A percentile compares a stretch with the other conserved stretches of the same genome.
Conservation (phyloP, 495 filamentous ascomycete species). For the Podospora tetraspora region DNA sequence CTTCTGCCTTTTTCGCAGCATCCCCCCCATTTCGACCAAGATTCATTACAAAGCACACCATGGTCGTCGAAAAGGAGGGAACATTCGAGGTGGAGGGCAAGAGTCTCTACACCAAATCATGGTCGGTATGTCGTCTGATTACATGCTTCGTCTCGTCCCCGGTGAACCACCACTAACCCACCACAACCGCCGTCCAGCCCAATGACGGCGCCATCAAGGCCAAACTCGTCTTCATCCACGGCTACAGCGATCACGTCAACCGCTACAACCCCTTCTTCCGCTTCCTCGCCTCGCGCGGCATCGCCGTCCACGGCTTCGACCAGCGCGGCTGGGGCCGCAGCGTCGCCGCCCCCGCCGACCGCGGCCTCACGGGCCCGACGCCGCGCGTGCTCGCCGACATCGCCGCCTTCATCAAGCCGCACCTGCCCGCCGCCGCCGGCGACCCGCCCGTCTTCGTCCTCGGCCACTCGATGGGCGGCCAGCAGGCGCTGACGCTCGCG, state of each 20-base stretch:
- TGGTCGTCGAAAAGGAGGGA: conserved; percentile 47
- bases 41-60: conserved; percentile 20
- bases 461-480: conserved; percentile 80
- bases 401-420: conserved; percentile 56
- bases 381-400: conserved; percentile 68
- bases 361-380: conserved; percentile 68
- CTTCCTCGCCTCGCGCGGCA: conserved; percentile 60
- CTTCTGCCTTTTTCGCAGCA: neutral
- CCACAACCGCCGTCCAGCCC: conserved; percentile 36
- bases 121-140: conserved; percentile 56
- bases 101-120: conserved; percentile 76
- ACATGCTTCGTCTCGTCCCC: neutral
- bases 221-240: conserved; percentile 73
- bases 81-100: conserved; percentile 51
- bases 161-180: neutral
- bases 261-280: conserved; percentile 66
- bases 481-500: conserved; percentile 53
- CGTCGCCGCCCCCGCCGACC: conserved; percentile 43
- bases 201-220: conserved; percentile 50
- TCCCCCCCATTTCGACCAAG: neutral
- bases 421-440: conserved; percentile 25
- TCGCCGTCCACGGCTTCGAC: conserved; percentile 70
- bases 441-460: conserved; percentile 69
- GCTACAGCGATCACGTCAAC: conserved; percentile 82
- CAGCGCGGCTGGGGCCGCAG: conserved; percentile 66